Conservation (phyloP, 805 yeast species). For the Myxozyma neotropica region DNA sequence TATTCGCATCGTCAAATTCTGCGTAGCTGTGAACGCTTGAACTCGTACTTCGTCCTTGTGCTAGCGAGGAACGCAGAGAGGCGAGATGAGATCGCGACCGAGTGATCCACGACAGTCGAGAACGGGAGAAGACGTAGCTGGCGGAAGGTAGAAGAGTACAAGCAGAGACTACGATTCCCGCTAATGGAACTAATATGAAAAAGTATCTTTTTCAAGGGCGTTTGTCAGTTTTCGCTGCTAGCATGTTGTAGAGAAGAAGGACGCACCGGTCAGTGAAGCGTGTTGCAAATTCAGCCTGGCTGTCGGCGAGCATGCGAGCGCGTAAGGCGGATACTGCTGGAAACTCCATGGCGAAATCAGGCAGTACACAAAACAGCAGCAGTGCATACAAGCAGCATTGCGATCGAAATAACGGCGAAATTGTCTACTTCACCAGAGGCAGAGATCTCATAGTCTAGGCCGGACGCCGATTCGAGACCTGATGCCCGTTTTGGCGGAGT, state of each 20-base stretch:
- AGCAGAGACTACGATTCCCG: conserved; percentile 1
- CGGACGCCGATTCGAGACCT: background rate
- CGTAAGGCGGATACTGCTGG: background rate
- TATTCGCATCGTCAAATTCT: conserved; percentile 4
- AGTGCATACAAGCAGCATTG: background rate
- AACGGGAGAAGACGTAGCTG: background rate
- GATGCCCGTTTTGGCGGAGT: background rate
- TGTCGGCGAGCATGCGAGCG: background rate
- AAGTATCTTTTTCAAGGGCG: background rate
- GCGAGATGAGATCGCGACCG: background rate
- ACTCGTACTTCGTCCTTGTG: background rate
- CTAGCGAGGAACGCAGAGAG: background rate
- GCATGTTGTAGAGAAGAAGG: background rate
- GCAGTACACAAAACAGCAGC: background rate
- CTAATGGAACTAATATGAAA: background rate
- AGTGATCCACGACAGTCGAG: background rate
- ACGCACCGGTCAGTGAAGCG: conserved; percentile 2
- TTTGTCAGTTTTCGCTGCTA: no score
- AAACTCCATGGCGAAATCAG: background rate
- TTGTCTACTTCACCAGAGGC: no score
- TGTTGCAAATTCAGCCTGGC: background rate
- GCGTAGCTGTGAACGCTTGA: background rate
- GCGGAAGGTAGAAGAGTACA: background rate
- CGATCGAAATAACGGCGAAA: background rate
- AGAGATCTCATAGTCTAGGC: background rate